Evolutionary conservation across 352 stramenopile genomes (phyloP).

Genomic region (Globisporangium alternatum): DNA sequence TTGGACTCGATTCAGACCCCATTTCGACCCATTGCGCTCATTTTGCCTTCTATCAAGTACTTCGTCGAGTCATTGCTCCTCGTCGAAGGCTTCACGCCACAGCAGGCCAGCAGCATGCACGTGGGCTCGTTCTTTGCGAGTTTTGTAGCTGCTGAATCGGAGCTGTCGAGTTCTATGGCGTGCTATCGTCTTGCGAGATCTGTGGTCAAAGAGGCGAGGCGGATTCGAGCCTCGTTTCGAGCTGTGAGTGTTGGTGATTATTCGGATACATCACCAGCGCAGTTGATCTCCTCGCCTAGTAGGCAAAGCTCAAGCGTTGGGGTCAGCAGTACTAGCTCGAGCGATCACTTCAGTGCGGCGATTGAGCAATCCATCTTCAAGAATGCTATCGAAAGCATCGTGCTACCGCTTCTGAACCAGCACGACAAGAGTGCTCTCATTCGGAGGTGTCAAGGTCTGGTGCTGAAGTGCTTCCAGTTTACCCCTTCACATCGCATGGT

Average conservation of each 20-base stretch:
- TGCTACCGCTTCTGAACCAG: slow-evolving; percentile 2
- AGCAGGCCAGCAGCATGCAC: slow-evolving; percentile 15
- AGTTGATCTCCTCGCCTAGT: background rate
- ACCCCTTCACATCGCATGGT: slow-evolving; percentile 24
- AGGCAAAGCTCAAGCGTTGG: background rate
- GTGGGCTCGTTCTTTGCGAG: slow-evolving; percentile 25
- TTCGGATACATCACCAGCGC: background rate
- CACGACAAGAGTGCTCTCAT: background rate
- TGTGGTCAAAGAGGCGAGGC: slow-evolving; percentile 9
- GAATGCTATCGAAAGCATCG: slow-evolving; percentile 6
- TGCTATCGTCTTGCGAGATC: slow-evolving; percentile 1
- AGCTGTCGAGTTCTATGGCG: background rate
- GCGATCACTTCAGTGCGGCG: slow-evolving; percentile 1
- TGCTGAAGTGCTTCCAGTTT: slow-evolving; percentile 26
- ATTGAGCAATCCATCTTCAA: slow-evolving; percentile 15
- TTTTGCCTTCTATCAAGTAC: slow-evolving; percentile 21
- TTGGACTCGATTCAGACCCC: slow-evolving; percentile 27
- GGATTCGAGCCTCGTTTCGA: slow-evolving; percentile 5
- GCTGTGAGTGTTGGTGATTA: background rate
- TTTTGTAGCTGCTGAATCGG: slow-evolving; percentile 14
- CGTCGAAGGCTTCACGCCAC: slow-evolving; percentile 24
- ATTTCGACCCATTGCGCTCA: slow-evolving; percentile 31
- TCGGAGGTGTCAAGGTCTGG: slow-evolving; percentile 10
- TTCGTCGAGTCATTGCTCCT: slow-evolving; percentile 29
- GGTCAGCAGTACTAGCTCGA: background rate